Conservation (phyloP, 208 protist genomes). For the Naegleria lovaniensis region DNA sequence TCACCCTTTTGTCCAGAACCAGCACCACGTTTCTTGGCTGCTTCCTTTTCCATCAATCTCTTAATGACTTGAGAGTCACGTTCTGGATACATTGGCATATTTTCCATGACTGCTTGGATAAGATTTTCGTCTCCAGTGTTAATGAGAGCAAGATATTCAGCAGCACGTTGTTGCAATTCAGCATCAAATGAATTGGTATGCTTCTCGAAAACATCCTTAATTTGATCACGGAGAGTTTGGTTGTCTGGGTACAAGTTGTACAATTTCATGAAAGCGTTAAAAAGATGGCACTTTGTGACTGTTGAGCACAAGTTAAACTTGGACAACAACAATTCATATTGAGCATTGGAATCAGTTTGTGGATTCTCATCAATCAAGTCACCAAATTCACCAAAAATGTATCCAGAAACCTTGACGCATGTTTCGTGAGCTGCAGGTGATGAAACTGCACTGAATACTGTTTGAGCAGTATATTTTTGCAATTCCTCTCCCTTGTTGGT, state of each 20-base stretch:
- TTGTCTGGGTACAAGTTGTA: constrained; percentile 80
- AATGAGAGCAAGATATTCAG: constrained; percentile 83
- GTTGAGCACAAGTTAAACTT: constrained; percentile 60
- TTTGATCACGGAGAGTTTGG: constrained; percentile 56
- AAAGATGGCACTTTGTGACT: constrained; percentile 74
- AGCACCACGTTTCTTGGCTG: constrained; percentile 29
- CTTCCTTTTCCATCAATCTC: constrained; percentile 27
- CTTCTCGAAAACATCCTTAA: constrained; percentile 62
- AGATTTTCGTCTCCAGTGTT: constrained; percentile 55
- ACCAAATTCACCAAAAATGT: constrained; percentile 94
- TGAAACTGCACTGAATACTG: constrained; percentile 70
- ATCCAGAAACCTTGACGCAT: constrained; percentile 60
- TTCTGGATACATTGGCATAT: constrained; percentile 51
- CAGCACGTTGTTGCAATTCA: constrained; percentile 93
- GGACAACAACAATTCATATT: constrained; percentile 70
- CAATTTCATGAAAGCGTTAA: constrained; percentile 89
- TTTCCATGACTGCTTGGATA: constrained; percentile 60
- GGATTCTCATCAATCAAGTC: constrained; percentile 87
- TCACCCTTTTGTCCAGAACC: neutral
- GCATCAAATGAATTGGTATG: constrained; percentile 68
- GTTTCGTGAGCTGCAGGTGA: constrained; percentile 41
- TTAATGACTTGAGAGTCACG: constrained; percentile 14
- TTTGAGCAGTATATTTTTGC: constrained; percentile 80
- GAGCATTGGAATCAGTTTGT: constrained; percentile 59
- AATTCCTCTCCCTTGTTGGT: constrained; percentile 66